These are phyloP conservation scores for Hymenoscyphus infarciens DNA, from an alignment of 2,329 filamentous ascomycete genomes.

Conservation along the genomic window DNA sequence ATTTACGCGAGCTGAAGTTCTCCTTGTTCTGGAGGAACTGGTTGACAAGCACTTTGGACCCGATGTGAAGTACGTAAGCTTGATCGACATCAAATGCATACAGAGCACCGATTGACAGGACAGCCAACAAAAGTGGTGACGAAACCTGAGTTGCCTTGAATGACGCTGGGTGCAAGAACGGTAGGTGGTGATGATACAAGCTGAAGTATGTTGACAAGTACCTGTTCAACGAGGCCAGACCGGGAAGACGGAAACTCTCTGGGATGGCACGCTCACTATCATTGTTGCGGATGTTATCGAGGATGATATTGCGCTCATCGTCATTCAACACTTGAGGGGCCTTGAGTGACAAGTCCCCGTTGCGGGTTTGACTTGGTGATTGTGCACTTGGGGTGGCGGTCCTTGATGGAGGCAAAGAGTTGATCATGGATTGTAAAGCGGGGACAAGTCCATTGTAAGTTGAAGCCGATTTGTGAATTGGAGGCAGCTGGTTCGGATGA, in stretches of 20 bases:
- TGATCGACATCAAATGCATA: slow-evolving; percentile 98
- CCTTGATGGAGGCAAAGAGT: slow-evolving; percentile 65
- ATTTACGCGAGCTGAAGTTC: slow-evolving; percentile 97
- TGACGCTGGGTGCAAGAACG: slow-evolving; percentile 89
- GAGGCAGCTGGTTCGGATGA: slow-evolving; percentile 61
- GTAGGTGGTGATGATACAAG: slow-evolving; percentile 93
- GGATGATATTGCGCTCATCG: slow-evolving; percentile 77
- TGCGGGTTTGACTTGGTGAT: slow-evolving; percentile 68
- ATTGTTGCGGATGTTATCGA: slow-evolving; percentile 78
- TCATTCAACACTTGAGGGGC: slow-evolving; percentile 80
- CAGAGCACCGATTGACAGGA: slow-evolving; percentile 90
- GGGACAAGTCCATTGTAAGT: slow-evolving; percentile 58
- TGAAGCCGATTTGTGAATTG: slow-evolving; percentile 59
- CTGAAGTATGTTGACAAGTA: slow-evolving; percentile 96
- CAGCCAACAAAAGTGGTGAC: slow-evolving; percentile 79
- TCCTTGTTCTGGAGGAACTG: slow-evolving; percentile 98
- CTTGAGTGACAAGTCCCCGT: slow-evolving; percentile 62
- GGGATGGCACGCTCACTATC: slow-evolving; percentile 81
- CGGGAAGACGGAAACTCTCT: slow-evolving; percentile 85
- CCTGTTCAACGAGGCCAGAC: slow-evolving; percentile 75
- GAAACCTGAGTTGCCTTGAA: slow-evolving; percentile 79
- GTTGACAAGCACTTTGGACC: slow-evolving; percentile 94
- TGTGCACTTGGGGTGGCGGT: slow-evolving; percentile 69
- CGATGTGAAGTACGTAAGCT: slow-evolving; percentile 95
- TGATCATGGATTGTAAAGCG: slow-evolving; percentile 67